Evolutionary conservation across 805 yeast species (phyloP), one percentile per base, ranked within the genome.

Genomic region (Suhomyces faveliae): DNA sequence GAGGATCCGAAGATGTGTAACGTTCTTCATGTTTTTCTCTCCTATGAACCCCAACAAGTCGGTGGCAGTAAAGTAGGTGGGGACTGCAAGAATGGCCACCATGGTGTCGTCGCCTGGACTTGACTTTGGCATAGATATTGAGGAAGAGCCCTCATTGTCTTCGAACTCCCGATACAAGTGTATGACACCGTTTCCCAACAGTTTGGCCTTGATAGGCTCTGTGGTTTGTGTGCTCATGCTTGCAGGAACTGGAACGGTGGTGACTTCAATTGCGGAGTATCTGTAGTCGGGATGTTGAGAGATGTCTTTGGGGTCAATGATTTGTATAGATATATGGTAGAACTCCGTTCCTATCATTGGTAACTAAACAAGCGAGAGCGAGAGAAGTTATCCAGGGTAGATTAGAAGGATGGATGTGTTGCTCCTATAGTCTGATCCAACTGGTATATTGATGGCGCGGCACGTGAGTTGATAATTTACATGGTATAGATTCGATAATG

Each of bases 41-140:
- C 95, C 95, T 9, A 91, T 78, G 60, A 85, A 90, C 4, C 92
- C 95, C 3, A 90, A 63, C 20, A 91, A 62, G 57, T 90, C 97
- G 20, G 89, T 85, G 0, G 92, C 87, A 0, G 96, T 84, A 64
- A 90, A 85, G 62, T 90, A 91, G 9, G 87, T 82, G 0, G 97
- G 97, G 0, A 90, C 84, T 0, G 95, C 90, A n/a, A 89, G 64
- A 15, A 89, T 86, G 1, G 92, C 83, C 3, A 88, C 80, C 68
- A 86, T 85, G 1, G 89, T 79, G 29, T 78, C 82, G 59, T 83
- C 85, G 0, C 82, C 82, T 10, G 53, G 21, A 11, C 33, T 29
- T 10, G 8, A 46, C 40, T 11, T 27, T 25, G 30, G 30, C 30
- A 15, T 5, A n/a, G 30, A 27, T 9, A 6, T 27, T n/a, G n/a